Base-by-base conservation (phyloP, 306 rosid genomes). In the Glycine latifolia region DNA sequence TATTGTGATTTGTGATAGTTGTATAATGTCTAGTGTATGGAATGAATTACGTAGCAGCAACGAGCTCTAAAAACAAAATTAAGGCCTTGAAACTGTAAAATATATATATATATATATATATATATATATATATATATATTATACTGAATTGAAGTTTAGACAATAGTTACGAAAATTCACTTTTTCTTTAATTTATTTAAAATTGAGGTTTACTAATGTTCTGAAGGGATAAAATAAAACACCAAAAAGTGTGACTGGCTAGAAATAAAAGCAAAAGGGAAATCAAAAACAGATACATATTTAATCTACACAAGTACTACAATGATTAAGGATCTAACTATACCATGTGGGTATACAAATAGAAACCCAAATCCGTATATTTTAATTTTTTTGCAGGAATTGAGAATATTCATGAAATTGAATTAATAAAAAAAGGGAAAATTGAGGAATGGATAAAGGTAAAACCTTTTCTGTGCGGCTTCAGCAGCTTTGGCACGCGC, bases 391-490 rank as follows among this genome's bases (percentile, higher is more conserved):
- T 63, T 50, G 11, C 10, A 31, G 4, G 54, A 76, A 67, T 58
- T 41, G 43, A 77, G 73, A 41, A 72, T 41, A 70, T 58, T 31
- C 17, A 5, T 16, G 47, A 33, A 83, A 26, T 26, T 26, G 31
- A 26, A 26, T 26, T 26, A 26, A 26, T 26, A 26, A 26, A 26
- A 26, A 26, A 26, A 26, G 31, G 31, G 31, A 26, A 26, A 26
- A 26, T 26, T 26, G 31, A 26, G 31, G 31, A 26, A 35, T 13
- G 76, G 50, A 41, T 3, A 11, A 43, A 60, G 47, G 35, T 16
- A 37, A 26, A 56, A 67, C 99, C 97, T 90, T 96, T 80, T 90
- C 81, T 96, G 92, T 33, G 98, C 99, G 10, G 99, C 99, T 85
- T 91, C 91, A 71, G 99, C 98, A 65, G 99, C 98, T 89, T 65